Evolutionary conservation across 805 yeast species (phyloP).

Genomic region (Candida pseudofarinosa): DNA sequence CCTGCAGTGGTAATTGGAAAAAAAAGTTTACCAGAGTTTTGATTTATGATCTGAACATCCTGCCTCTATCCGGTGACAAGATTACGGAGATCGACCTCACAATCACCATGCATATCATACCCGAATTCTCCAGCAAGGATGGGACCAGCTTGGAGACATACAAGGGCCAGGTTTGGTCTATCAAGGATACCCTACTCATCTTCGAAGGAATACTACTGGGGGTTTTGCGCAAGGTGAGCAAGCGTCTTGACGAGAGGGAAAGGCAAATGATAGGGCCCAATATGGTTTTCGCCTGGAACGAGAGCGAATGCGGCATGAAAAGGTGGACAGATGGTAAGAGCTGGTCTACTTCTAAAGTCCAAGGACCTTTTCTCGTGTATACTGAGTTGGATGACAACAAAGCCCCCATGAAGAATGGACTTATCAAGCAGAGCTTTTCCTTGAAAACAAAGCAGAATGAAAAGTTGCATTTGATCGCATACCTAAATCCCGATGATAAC

Average conservation of each 20-base stretch:
- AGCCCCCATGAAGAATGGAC: slow-evolving; percentile 43
- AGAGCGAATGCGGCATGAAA: slow-evolving; percentile 63
- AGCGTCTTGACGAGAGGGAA: slow-evolving; percentile 56
- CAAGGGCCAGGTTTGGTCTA: slow-evolving; percentile 52
- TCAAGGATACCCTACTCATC: slow-evolving; percentile 59
- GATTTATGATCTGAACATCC: too few species aligned
- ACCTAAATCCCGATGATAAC: slow-evolving; percentile 16
- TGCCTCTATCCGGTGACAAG: too few species aligned
- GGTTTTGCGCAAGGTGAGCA: slow-evolving; percentile 52
- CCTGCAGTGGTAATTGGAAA: neutral
- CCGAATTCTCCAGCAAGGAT: slow-evolving; percentile 5
- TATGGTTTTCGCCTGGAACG: slow-evolving; percentile 69
- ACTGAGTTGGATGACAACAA: slow-evolving; percentile 49
- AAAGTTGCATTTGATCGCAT: slow-evolving; percentile 60
- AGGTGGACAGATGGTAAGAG: slow-evolving; percentile 77
- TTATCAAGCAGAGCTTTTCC: slow-evolving; percentile 63
- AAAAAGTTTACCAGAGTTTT: too few species aligned
- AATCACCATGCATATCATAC: slow-evolving; percentile 5
- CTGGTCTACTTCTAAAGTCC: slow-evolving; percentile 70
- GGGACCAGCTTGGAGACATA: slow-evolving; percentile 36
- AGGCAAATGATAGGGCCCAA: slow-evolving; percentile 56
- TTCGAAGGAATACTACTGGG: slow-evolving; percentile 62
- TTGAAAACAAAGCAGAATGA: slow-evolving; percentile 49
- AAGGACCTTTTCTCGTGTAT: slow-evolving; percentile 35
- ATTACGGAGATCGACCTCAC: too few species aligned